These are phyloP conservation scores for Stevia rebaudiana DNA, from an alignment of 140 eudicot genomes.

Conservation along the genomic window DNA sequence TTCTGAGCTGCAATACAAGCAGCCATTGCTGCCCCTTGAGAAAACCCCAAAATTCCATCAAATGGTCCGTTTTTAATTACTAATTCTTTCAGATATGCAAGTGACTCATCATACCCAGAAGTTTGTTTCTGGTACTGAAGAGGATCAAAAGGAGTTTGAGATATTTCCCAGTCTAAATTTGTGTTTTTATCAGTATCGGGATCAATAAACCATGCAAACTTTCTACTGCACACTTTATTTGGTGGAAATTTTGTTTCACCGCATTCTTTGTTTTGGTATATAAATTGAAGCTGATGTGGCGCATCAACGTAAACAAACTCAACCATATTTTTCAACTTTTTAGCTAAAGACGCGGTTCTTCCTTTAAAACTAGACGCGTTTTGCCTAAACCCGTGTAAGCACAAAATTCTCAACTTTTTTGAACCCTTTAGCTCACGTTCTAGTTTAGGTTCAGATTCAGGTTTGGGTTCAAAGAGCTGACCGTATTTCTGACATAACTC, in stretches of 20 bases:
- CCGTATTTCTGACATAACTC: slow-evolving; percentile 74
- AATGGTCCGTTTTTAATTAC: slow-evolving; percentile 57
- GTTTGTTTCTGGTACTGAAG: slow-evolving; percentile 85
- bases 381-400: slow-evolving; percentile 94
- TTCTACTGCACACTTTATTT: slow-evolving; percentile 48
- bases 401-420: slow-evolving; percentile 64
- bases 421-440: slow-evolving; percentile 11
- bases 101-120: slow-evolving; percentile 62
- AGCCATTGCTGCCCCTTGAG: slow-evolving; percentile 98
- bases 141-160: slow-evolving; percentile 58
- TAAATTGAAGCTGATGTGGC: slow-evolving; percentile 72
- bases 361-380: slow-evolving; percentile 95
- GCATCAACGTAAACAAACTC: slow-evolving; percentile 78
- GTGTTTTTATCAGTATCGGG: slow-evolving; percentile 26
- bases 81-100: slow-evolving; percentile 47
- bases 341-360: slow-evolving; percentile 74
- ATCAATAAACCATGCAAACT: slow-evolving; percentile 77
- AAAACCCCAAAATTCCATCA: slow-evolving; percentile 90
- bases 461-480: slow-evolving; percentile 33
- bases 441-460: neutral
- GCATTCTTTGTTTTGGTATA: slow-evolving; percentile 48
- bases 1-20: slow-evolving; percentile 57
- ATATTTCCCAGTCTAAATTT: slow-evolving; percentile 49
- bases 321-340: slow-evolving; percentile 73
- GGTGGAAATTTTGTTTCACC: slow-evolving; percentile 39